phyloP scores from a whole-genome alignment of 208 protist genomes.

The Leptomonas pyrrhocoris region DNA sequence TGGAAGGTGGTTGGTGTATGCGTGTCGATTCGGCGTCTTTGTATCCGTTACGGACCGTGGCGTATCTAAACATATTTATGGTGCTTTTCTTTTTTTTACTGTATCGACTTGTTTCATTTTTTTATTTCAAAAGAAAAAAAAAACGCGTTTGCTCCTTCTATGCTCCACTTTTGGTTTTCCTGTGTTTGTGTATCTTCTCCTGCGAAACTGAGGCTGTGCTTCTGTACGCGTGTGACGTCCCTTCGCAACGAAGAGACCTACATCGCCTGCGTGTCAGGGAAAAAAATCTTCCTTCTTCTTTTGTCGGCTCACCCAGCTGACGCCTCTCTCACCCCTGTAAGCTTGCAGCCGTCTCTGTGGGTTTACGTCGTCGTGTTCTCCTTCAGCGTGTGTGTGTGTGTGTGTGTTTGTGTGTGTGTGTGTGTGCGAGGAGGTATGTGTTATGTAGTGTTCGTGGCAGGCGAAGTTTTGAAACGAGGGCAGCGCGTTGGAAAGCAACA shows the following conservation, averaged over 20 bases:
- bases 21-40: too few species aligned
- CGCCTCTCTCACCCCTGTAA: background rate
- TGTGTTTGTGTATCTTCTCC: background rate
- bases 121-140: too few species aligned
- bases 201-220: too few species aligned
- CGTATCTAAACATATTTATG: background rate
- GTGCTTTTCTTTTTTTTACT: slow-evolving; percentile 14
- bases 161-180: slow-evolving; percentile 5
- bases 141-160: slow-evolving; percentile 9
- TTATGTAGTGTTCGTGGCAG: too few species aligned
- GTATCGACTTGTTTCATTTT: slow-evolving; percentile 1
- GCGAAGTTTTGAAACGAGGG: too few species aligned
- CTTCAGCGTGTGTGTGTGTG: slow-evolving; percentile 1
- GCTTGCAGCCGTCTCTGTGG: slow-evolving; percentile 3
- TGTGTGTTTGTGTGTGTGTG: background rate
- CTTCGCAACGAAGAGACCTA: too few species aligned
- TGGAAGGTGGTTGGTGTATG: too few species aligned
- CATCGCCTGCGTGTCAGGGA: too few species aligned
- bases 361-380: background rate
- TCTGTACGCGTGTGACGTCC: too few species aligned
- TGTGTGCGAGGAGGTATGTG: background rate
- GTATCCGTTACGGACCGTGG: background rate
- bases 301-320: too few species aligned
- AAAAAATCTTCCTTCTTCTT: background rate
- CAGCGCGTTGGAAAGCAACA: too few species aligned